A percentile compares a stretch with the other conserved stretches of the same genome.
Evolutionary conservation across 345 rosid genomes (phyloP).

Genomic region (Moringa oleifera): DNA sequence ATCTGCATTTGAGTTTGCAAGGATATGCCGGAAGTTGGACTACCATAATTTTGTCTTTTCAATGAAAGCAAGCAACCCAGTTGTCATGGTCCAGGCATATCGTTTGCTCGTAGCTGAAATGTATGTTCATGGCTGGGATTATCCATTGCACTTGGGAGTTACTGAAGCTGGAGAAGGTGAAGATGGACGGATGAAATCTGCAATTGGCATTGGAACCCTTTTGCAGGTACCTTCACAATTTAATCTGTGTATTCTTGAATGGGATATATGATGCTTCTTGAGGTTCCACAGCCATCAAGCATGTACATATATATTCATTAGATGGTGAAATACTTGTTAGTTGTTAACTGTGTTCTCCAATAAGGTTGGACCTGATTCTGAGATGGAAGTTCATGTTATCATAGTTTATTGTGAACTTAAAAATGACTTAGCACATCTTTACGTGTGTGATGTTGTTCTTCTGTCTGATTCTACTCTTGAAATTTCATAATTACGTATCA

Average conservation of each 20-base stretch:
- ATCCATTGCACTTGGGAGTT: conserved; percentile 95
- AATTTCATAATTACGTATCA: neutral
- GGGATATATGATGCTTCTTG: neutral
- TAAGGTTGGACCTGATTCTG: neutral
- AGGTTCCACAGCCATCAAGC: neutral
- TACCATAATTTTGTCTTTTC: conserved; percentile 96
- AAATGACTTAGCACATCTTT: neutral
- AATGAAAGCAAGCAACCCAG: conserved; percentile 99
- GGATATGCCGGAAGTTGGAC: conserved; percentile 89
- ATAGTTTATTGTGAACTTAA: neutral
- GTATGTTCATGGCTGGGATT: conserved; percentile 97
- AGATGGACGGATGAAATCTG: conserved; percentile 99
- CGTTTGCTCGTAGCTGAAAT: conserved; percentile 92
- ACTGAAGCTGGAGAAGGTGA: conserved; percentile 99
- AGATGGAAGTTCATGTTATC: neutral
- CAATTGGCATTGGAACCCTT: conserved; percentile 96
- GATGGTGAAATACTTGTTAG: neutral
- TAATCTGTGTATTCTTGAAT: conserved; percentile 2
- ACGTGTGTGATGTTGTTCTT: neutral
- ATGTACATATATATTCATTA: conserved; percentile 1
- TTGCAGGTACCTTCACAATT: conserved; percentile 55
- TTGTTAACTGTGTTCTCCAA: neutral
- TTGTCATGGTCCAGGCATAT: conserved; percentile 97
- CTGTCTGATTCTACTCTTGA: neutral
- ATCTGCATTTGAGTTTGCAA: conserved; percentile 98